A percentile compares a stretch with the other conserved stretches of the same genome.
These are phyloP conservation scores for Penicillium paneum DNA, from an alignment of 2,329 filamentous ascomycete genomes.

Conservation along the genomic window DNA sequence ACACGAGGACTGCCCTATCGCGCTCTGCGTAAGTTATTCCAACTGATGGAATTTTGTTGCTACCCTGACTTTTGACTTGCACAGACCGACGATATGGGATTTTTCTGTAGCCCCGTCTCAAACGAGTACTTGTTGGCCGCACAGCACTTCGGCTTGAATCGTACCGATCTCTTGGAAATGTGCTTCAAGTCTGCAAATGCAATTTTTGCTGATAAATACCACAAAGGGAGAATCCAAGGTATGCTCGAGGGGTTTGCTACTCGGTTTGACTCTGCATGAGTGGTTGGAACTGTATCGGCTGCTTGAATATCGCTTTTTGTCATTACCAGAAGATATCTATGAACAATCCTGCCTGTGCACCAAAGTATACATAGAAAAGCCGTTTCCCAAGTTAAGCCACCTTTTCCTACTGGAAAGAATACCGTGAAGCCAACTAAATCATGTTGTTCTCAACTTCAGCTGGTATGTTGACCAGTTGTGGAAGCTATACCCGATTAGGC, in stretches of 20 bases:
- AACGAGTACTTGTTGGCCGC: constrained; percentile 74
- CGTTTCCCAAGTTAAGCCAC: too few species aligned
- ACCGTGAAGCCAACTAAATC: too few species aligned
- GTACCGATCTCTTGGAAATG: constrained; percentile 51
- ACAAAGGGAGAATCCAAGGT: constrained; percentile 46
- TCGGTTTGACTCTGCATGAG: neutral
- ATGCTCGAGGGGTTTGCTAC: constrained; percentile 23
- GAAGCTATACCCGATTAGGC: neutral
- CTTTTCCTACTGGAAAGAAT: too few species aligned
- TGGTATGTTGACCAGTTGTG: neutral
- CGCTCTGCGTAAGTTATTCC: constrained; percentile 61
- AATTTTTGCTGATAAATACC: constrained; percentile 64
- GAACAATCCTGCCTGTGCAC: too few species aligned
- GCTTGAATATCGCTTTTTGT: neutral
- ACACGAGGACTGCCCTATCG: constrained; percentile 58
- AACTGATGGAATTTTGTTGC: neutral
- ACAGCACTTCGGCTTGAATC: constrained; percentile 61
- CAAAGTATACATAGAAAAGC: too few species aligned
- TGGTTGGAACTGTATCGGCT: neutral
- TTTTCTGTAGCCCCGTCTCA: constrained; percentile 72
- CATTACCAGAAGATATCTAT: neutral
- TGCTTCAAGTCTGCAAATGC: constrained; percentile 60
- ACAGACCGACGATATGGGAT: constrained; percentile 78
- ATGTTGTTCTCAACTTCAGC: too few species aligned
- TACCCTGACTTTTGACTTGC: neutral